Conservation (phyloP, 257 asterid species). For the Lycium ferocissimum region DNA sequence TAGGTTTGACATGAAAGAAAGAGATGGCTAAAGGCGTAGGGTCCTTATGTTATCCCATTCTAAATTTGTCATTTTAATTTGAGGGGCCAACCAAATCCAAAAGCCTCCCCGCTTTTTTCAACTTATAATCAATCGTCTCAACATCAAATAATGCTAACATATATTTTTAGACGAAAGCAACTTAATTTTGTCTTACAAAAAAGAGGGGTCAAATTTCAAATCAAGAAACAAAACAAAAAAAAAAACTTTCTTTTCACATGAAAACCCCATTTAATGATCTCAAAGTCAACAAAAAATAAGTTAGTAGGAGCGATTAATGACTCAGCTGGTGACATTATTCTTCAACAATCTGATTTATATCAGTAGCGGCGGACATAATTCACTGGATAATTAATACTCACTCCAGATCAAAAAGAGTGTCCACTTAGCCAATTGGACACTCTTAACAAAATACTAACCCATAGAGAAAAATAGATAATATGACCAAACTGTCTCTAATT, state of each 20-base stretch:
- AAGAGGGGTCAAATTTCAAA: not conserved
- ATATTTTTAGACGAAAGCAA: not conserved
- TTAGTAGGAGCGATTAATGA: not conserved
- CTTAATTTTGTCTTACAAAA: not conserved
- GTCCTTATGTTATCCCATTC: not conserved
- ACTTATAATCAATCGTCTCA: not conserved
- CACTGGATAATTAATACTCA: too few relatives aligned
- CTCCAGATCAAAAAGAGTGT: too few relatives aligned
- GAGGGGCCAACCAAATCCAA: not conserved
- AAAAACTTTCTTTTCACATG: not conserved
- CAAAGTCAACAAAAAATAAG: not conserved
- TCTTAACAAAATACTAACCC: too few relatives aligned
- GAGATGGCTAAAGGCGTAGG: not conserved
- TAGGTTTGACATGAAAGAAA: not conserved
- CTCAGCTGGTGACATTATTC: not conserved
- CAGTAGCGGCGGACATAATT: too few relatives aligned
- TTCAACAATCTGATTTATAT: not conserved
- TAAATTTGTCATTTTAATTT: not conserved
- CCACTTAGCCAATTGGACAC: too few relatives aligned
- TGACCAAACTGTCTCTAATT: too few relatives aligned
- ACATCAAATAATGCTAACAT: not conserved
- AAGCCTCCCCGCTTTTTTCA: not conserved
- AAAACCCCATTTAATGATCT: not conserved
- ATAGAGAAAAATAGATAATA: too few relatives aligned
- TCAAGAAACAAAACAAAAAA: not conserved